Evolutionary conservation across 2,329 filamentous ascomycete species (phyloP), one percentile per base, ranked within the genome.

Genomic region (Emergomyces pasteurianus): DNA sequence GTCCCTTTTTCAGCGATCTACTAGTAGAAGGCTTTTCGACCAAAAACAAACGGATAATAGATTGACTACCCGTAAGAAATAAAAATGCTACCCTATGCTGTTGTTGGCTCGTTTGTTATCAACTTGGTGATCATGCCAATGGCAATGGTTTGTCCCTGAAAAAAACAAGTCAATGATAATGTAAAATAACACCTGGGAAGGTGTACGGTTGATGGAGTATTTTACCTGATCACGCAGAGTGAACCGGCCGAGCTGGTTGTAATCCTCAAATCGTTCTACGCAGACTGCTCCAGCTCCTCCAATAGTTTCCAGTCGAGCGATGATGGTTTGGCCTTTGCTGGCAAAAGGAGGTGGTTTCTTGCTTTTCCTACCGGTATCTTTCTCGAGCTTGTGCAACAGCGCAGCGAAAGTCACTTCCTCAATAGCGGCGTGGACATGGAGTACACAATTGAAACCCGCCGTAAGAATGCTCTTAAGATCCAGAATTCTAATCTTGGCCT

Each of bases 51-150:
- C 23, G 7, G 18, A 38, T 38, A 40, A 14, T 10, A 54, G 23
- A 38, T 36, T 5, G n/a, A 7, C 31, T 34, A 46, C 28, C 26
- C 40, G 21, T 47, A 34, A 6, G 40, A 46, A 31, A 21, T 23
- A 31, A 14, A 16, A 49, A 31, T 34, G 16, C 23, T 40, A 38
- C 26, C 40, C 52, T 58, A 58, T 31, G 43, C 23, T 12, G 62
- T 47, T 54, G 49, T 34, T 49, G 47, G 58, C 55, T 80, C 76
- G 3, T 1, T 42, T 8, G 76, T 79, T 67, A 89, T 84, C 63
- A 99, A 83, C 82, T 92, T 96, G 63, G 90, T 96, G 74, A 99
- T 95, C 84, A 99, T 99, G 71, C 94, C 94, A 78, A 99, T 99
- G 61, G 94, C 94, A 79, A 99, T 96, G 0, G 94, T 99, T 88